Conservation (phyloP, 805 yeast genomes). For the Kockiozyma suomiensis region DNA sequence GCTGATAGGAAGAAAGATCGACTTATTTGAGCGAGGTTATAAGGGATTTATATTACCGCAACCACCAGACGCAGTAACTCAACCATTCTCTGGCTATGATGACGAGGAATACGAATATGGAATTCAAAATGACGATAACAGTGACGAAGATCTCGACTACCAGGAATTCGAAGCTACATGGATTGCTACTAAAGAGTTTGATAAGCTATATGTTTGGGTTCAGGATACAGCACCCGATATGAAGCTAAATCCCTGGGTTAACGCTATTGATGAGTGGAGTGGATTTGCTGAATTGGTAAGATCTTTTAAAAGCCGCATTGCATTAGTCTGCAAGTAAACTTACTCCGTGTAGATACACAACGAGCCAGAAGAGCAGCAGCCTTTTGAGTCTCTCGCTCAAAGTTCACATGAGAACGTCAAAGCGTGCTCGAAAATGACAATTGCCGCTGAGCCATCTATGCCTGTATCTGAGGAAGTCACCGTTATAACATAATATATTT, state of each 20-base stretch:
- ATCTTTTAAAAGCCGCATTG: background rate
- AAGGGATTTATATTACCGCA: constrained; percentile 1
- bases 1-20: constrained; percentile 17
- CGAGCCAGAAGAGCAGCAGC: background rate
- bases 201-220: constrained; percentile 21
- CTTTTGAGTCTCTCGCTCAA: no score
- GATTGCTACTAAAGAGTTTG: constrained; percentile 12
- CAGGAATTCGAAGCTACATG: constrained; percentile 4
- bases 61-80: background rate
- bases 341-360: background rate
- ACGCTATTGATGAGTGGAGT: constrained; percentile 27
- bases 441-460: no score
- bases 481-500: no score
- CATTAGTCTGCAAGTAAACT: background rate
- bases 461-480: background rate
- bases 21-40: constrained; percentile 9
- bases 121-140: background rate
- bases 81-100: background rate
- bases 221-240: constrained; percentile 28
- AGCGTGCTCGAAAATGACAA: no score
- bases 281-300: constrained; percentile 17
- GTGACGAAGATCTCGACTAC: constrained; percentile 6
- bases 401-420: no score
- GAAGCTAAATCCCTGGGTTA: constrained; percentile 13
- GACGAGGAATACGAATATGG: background rate